Evolutionary conservation across 2,329 filamentous ascomycete species (phyloP).

Genomic region (Dactylellina sp.): DNA sequence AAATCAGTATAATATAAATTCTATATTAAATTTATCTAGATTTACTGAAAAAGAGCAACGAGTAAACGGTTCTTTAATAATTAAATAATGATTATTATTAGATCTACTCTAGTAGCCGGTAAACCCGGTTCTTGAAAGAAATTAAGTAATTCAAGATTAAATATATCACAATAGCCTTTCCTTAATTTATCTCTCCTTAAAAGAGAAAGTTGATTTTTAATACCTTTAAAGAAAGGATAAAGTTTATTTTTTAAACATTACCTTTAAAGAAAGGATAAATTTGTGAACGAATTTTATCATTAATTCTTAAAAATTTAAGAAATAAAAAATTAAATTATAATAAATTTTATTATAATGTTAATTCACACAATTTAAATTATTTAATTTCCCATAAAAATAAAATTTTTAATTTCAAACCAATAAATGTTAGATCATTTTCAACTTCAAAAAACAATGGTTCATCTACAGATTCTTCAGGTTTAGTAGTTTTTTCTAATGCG

Average conservation of each 20-base stretch:
- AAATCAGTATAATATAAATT: slow-evolving; percentile 28
- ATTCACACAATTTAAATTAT: slow-evolving; percentile 23
- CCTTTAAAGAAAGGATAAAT: slow-evolving; percentile 46
- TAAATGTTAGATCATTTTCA: slow-evolving; percentile 57
- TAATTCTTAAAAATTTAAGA: slow-evolving; percentile 57
- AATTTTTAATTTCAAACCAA: slow-evolving; percentile 39
- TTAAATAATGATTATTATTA: slow-evolving; percentile 30
- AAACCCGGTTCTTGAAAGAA: slow-evolving; percentile 36
- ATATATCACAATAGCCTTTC: slow-evolving; percentile 59
- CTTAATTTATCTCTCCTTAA: slow-evolving; percentile 61
- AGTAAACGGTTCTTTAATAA: slow-evolving; percentile 18
- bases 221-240: slow-evolving; percentile 22
- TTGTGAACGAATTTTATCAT: slow-evolving; percentile 50
- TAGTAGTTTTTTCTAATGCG: slow-evolving; percentile 55
- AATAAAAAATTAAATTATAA: slow-evolving; percentile 57
- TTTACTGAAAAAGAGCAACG: slow-evolving; percentile 28
- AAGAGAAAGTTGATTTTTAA: slow-evolving; percentile 58
- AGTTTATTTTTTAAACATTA: slow-evolving; percentile 24
- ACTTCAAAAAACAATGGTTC: slow-evolving; percentile 54
- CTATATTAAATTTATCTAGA: slow-evolving; percentile 36
- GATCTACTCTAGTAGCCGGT: slow-evolving; percentile 11
- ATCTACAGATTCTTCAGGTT: slow-evolving; percentile 41
- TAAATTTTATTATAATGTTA: slow-evolving; percentile 59
- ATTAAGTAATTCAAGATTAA: slow-evolving; percentile 47
- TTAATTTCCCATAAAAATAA: slow-evolving; percentile 30